Percentiles rank a stretch among this genome's conserved stretches.
Conservation (phyloP, 768 basidiomycete genomes). For the Punctularia strigosozonata region DNA sequence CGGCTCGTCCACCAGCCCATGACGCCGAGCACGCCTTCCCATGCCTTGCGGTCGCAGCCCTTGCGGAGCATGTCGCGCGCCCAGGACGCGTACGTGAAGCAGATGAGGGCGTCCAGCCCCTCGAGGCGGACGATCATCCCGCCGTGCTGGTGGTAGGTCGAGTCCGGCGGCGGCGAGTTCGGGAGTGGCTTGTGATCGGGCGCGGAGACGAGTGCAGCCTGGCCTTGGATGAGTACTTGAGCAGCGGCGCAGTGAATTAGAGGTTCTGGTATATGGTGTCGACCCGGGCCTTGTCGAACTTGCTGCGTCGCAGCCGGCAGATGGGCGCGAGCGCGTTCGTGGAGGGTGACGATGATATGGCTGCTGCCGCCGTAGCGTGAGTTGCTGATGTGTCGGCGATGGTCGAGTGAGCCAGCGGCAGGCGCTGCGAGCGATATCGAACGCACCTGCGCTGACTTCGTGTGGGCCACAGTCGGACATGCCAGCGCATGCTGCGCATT, state of each 20-base stretch:
- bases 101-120: slow-evolving; percentile 69
- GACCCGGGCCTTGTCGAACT: slow-evolving; percentile 26
- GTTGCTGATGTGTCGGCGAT: slow-evolving; percentile 9
- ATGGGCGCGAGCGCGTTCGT: slow-evolving; percentile 34
- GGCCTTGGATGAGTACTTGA: slow-evolving; percentile 78
- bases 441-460: too few species aligned
- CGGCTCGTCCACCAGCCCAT: slow-evolving; percentile 64
- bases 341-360: slow-evolving; percentile 12
- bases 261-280: slow-evolving; percentile 60
- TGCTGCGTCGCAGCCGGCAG: slow-evolving; percentile 53
- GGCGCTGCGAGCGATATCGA: too few species aligned
- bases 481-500: too few species aligned
- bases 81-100: slow-evolving; percentile 81
- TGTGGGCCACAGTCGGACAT: too few species aligned
- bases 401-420: too few species aligned
- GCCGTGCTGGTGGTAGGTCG: slow-evolving; percentile 65
- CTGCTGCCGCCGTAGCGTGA: slow-evolving; percentile 18
- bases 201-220: slow-evolving; percentile 73
- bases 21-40: slow-evolving; percentile 59
- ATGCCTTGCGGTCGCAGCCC: slow-evolving; percentile 46
- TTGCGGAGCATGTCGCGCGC: slow-evolving; percentile 52
- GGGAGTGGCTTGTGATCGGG: slow-evolving; percentile 51
- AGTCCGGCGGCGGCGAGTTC: slow-evolving; percentile 52
- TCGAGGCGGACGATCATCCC: slow-evolving; percentile 69
- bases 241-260: slow-evolving; percentile 53